These are phyloP conservation scores for Ogataea parapolymorpha DNA, from an alignment of 805 yeast species.

Conservation along the genomic window DNA sequence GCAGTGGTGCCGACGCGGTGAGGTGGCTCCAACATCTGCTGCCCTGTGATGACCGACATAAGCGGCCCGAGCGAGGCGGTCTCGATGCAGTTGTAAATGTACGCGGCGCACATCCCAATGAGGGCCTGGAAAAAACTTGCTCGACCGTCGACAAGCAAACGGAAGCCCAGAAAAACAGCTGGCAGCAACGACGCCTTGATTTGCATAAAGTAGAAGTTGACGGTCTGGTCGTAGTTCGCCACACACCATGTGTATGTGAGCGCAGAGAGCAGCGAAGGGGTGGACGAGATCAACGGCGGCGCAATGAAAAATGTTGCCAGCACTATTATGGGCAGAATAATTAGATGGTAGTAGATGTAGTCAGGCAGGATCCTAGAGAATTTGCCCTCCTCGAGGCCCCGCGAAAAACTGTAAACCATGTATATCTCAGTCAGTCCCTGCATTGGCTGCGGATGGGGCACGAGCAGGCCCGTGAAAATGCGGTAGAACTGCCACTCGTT, in stretches of 20 bases:
- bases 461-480: constrained; percentile 47
- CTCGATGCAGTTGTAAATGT: constrained; percentile 59
- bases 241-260: constrained; percentile 63
- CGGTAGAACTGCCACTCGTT: constrained; percentile 43
- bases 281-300: constrained; percentile 30
- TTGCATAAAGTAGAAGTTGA: constrained; percentile 52
- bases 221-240: constrained; percentile 47
- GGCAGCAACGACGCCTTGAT: constrained; percentile 56
- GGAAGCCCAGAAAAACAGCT: constrained; percentile 37
- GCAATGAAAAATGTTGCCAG: constrained; percentile 28
- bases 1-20: constrained; percentile 32
- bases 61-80: constrained; percentile 52
- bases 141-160: constrained; percentile 44
- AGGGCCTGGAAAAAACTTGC: constrained; percentile 39
- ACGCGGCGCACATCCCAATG: constrained; percentile 54
- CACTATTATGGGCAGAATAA: constrained; percentile 47
- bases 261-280: constrained; percentile 46
- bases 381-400: constrained; percentile 52
- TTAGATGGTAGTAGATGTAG: constrained; percentile 50
- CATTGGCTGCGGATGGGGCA: constrained; percentile 41
- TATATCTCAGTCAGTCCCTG: constrained; percentile 50
- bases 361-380: constrained; percentile 49
- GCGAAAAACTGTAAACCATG: constrained; percentile 54
- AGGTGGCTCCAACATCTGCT: constrained; percentile 24
- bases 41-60: constrained; percentile 30